These are phyloP conservation scores for Thelonectria rubi DNA, from an alignment of 2,329 filamentous ascomycete species.

Conservation along the genomic window DNA sequence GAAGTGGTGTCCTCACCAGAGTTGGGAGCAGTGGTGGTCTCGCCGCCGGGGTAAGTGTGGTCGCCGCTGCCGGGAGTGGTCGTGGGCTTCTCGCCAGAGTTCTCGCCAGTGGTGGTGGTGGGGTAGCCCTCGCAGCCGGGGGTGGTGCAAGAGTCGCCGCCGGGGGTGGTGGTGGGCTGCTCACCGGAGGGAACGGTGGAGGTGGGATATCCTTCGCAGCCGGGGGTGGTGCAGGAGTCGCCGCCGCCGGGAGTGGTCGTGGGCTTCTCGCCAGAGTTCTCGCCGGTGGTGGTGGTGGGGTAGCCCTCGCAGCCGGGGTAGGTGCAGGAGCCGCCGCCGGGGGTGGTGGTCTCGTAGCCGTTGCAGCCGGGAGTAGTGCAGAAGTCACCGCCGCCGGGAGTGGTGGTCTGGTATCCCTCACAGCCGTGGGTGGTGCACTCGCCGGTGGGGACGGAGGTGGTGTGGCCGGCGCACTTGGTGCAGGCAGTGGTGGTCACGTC, in stretches of 20 bases:
- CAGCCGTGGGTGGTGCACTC: slow-evolving; percentile 24
- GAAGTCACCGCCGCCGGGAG: neutral
- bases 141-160: slow-evolving; percentile 5
- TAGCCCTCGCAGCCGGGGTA: slow-evolving; percentile 20
- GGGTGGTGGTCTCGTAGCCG: slow-evolving; percentile 30
- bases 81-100: slow-evolving; percentile 31
- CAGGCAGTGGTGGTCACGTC: slow-evolving; percentile 25
- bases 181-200: slow-evolving; percentile 27
- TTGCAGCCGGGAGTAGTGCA: slow-evolving; percentile 1
- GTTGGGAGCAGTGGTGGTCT: slow-evolving; percentile 28
- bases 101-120: slow-evolving; percentile 27
- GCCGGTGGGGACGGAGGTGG: slow-evolving; percentile 33
- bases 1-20: slow-evolving; percentile 17
- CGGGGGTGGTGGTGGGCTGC: slow-evolving; percentile 17
- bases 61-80: slow-evolving; percentile 20
- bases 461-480: slow-evolving; percentile 7
- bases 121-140: slow-evolving; percentile 11
- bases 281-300: slow-evolving; percentile 30
- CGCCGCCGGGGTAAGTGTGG: slow-evolving; percentile 16
- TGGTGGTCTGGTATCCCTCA: neutral
- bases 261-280: slow-evolving; percentile 26
- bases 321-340: slow-evolving; percentile 20
- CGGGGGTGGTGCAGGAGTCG: slow-evolving; percentile 27
- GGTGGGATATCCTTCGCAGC: neutral
- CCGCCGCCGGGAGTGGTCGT: slow-evolving; percentile 24